These are phyloP conservation scores for Solanum sejunctum DNA, from an alignment of 257 asterid genomes.

Conservation along the genomic window DNA sequence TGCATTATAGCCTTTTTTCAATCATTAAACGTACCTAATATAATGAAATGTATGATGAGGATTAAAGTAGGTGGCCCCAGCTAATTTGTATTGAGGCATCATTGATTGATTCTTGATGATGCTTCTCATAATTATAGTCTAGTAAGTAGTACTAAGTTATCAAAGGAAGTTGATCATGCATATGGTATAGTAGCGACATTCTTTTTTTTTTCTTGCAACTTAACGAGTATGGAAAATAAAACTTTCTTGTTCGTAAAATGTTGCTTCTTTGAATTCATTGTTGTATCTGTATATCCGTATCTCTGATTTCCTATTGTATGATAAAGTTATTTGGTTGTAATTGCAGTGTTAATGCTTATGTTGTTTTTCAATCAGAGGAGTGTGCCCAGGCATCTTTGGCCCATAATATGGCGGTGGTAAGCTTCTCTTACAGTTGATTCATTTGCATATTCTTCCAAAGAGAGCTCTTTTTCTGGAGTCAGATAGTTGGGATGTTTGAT, in stretches of 20 bases:
- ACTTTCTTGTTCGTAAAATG: background rate
- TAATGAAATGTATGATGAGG: background rate
- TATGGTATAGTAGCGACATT: background rate
- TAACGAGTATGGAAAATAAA: background rate
- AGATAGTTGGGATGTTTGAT: background rate
- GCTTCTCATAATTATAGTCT: background rate
- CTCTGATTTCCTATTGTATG: background rate
- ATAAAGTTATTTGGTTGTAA: background rate
- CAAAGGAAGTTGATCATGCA: background rate
- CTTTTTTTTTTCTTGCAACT: background rate
- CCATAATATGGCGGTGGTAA: constrained; percentile 92
- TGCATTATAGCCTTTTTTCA: background rate
- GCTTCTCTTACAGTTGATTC: background rate
- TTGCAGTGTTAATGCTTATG: constrained; percentile 84
- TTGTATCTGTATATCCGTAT: background rate
- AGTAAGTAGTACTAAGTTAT: background rate
- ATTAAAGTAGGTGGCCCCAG: background rate
- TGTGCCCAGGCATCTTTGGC: constrained; percentile 77
- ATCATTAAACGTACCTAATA: background rate
- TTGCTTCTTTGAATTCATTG: background rate
- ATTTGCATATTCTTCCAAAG: background rate
- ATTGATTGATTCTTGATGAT: background rate
- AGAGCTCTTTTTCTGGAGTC: background rate
- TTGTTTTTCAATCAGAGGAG: constrained; percentile 81
- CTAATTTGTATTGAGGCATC: background rate